phyloP scores from a whole-genome alignment of 305 asterid species.

The Solanum hybrid region DNA sequence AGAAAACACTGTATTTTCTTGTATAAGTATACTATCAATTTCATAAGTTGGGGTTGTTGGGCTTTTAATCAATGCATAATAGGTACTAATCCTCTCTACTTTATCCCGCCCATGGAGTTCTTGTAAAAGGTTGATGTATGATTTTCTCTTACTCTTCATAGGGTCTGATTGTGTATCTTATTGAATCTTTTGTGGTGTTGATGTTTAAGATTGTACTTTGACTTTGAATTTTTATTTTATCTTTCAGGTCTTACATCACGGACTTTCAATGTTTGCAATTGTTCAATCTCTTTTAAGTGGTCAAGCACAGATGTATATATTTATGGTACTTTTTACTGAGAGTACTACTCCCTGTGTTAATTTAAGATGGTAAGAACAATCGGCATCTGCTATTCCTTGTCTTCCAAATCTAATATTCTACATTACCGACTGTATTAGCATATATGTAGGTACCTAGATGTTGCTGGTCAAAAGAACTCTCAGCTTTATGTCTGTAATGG shows the following conservation, averaged over 20 bases:
- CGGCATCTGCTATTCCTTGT: neutral
- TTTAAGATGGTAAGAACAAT: slow-evolving; percentile 66
- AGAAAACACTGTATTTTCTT: neutral
- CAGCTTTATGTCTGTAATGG: slow-evolving; percentile 64
- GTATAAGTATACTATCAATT: neutral
- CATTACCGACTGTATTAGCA: slow-evolving; percentile 1
- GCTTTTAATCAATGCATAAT: neutral
- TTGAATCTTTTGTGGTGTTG: neutral
- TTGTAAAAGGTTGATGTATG: neutral
- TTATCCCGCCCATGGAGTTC: neutral
- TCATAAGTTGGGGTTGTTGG: neutral
- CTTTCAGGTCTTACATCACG: slow-evolving; percentile 73
- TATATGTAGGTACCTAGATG: slow-evolving; percentile 63
- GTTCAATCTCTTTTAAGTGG: slow-evolving; percentile 68
- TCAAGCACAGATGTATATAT: slow-evolving; percentile 63
- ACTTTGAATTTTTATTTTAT: slow-evolving; percentile 1
- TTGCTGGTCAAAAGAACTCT: slow-evolving; percentile 66
- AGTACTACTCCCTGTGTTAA: slow-evolving; percentile 87
- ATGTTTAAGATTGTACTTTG: neutral
- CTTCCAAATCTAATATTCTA: neutral
- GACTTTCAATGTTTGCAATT: slow-evolving; percentile 71
- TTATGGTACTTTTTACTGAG: slow-evolving; percentile 86
- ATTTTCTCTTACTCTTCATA: neutral
- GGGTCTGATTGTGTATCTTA: neutral
- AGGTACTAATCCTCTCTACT: neutral